These are phyloP conservation scores for Heracleum sosnowskyi DNA, from an alignment of 129 eudicot genomes.

Conservation along the genomic window DNA sequence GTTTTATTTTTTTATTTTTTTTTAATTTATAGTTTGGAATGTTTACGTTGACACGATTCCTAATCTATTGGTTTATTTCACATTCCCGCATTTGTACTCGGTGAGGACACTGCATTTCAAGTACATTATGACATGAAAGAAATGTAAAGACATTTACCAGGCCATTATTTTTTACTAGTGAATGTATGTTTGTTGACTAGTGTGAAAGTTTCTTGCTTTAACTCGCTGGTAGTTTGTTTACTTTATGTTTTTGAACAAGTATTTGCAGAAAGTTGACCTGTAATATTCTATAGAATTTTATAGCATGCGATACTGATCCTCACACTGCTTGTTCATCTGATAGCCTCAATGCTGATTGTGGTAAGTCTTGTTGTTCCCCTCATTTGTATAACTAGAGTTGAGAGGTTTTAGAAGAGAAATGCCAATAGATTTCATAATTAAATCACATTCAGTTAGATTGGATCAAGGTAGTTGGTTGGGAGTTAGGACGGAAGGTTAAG, in stretches of 20 bases:
- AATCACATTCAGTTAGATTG: not conserved
- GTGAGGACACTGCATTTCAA: not conserved
- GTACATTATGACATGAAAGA: not conserved
- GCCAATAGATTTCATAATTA: not conserved
- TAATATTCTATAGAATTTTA: not conserved
- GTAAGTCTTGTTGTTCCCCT: not conserved
- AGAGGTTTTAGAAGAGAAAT: not conserved
- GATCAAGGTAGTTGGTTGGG: not conserved
- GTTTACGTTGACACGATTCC: not conserved
- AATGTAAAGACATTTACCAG: not conserved
- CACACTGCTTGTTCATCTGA: not conserved
- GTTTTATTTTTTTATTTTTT: not conserved
- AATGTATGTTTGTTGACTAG: no score
- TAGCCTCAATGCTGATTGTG: not conserved
- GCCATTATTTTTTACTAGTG: not conserved
- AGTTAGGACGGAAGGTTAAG: not conserved
- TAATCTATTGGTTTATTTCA: not conserved
- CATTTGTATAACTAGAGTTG: not conserved
- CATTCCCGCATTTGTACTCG: not conserved
- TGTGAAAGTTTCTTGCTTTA: no score
- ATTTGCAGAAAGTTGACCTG: not conserved
- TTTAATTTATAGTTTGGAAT: not conserved
- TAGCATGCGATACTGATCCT: not conserved
- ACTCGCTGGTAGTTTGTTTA: no score
- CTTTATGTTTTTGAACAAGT: not conserved